phyloP scores from a whole-genome alignment of 78 protist species.

The Bodo saltans region DNA sequence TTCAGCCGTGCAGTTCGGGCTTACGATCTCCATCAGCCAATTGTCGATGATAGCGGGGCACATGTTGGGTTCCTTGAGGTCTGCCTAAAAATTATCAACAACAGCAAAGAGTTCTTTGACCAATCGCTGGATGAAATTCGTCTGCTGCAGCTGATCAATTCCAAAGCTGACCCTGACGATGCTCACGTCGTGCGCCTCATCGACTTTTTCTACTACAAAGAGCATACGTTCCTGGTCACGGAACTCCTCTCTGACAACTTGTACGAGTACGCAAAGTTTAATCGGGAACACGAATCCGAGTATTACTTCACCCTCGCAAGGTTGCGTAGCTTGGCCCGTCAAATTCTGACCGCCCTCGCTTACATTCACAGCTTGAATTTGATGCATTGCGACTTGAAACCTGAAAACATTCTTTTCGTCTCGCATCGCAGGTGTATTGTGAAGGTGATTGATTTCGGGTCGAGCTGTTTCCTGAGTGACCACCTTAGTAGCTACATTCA shows the following conservation, averaged over 20 bases:
- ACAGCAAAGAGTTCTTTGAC: slow-evolving; percentile 76
- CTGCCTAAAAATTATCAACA: slow-evolving; percentile 70
- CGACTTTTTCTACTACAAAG: slow-evolving; percentile 74
- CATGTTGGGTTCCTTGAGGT: no score
- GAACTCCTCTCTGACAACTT: slow-evolving; percentile 70
- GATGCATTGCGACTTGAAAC: slow-evolving; percentile 81
- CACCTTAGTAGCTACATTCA: slow-evolving; percentile 61
- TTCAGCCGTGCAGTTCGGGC: slow-evolving; percentile 63
- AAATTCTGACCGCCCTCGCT: slow-evolving; percentile 33
- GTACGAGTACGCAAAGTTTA: slow-evolving; percentile 57
- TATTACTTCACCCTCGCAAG: slow-evolving; percentile 57
- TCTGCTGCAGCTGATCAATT: slow-evolving; percentile 54
- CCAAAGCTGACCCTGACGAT: slow-evolving; percentile 33
- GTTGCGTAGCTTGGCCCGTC: slow-evolving; percentile 55
- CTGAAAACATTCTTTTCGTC: slow-evolving; percentile 70
- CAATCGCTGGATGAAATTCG: slow-evolving; percentile 78
- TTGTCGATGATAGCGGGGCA: no score
- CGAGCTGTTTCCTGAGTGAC: slow-evolving; percentile 52
- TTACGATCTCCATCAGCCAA: slow-evolving; percentile 44
- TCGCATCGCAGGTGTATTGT: slow-evolving; percentile 37
- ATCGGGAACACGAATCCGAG: slow-evolving; percentile 33
- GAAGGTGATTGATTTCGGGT: slow-evolving; percentile 76
- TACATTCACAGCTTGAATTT: slow-evolving; percentile 47
- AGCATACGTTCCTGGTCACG: slow-evolving; percentile 69
- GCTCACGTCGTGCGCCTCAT: slow-evolving; percentile 40